phyloP scores from a whole-genome alignment of 73 alveolate genomes.

The Blepharisma stoltei region DNA sequence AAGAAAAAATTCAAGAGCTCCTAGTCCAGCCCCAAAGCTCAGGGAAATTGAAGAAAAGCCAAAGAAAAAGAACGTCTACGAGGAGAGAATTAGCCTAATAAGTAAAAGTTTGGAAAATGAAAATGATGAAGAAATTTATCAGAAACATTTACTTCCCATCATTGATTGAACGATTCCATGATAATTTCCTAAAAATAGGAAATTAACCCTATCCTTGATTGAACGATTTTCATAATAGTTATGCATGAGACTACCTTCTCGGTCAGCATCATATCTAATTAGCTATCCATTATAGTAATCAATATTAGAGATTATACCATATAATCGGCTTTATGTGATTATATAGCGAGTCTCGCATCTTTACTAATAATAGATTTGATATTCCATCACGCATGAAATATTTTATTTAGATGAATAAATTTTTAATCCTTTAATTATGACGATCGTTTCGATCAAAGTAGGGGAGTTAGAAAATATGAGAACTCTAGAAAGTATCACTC shows the following conservation, averaged over 20 bases:
- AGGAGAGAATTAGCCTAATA: background rate
- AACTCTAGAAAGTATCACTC: background rate
- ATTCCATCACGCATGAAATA: background rate
- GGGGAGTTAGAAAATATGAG: background rate
- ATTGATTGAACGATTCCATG: background rate
- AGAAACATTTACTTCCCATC: background rate
- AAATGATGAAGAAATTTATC: background rate
- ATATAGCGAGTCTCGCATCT: no score
- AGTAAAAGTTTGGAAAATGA: background rate
- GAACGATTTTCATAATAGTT: no score
- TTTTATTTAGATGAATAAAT: background rate
- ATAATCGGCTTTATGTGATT: no score
- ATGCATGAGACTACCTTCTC: no score
- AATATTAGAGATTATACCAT: no score
- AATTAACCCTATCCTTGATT: background rate
- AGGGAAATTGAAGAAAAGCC: background rate
- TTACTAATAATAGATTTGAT: no score
- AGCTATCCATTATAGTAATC: no score
- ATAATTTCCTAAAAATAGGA: background rate
- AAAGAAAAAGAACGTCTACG: background rate
- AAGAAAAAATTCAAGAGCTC: background rate
- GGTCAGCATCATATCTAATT: no score
- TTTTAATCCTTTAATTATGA: no score
- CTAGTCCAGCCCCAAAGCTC: background rate
- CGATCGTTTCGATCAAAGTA: background rate